phyloP scores from a whole-genome alignment of 2,329 filamentous ascomycete genomes.

The Thermothelomyces thermophilus region DNA sequence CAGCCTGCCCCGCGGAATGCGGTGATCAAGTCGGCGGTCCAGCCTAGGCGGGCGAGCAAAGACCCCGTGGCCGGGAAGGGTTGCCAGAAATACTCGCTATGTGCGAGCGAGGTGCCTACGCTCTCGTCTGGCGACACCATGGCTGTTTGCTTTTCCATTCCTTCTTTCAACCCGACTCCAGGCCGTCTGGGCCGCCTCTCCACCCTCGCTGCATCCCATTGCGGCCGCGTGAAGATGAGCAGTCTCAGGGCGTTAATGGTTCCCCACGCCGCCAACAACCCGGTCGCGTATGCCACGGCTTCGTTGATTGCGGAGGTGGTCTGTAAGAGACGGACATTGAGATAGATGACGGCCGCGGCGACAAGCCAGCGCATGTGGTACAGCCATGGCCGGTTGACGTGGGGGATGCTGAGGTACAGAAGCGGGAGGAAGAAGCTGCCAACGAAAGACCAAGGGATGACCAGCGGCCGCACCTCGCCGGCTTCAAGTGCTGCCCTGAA shows the following conservation, averaged over 20 bases:
- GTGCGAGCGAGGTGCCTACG: conserved; percentile 23
- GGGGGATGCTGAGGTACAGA: conserved; percentile 51
- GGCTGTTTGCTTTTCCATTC: not conserved
- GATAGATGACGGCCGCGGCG: conserved; percentile 36
- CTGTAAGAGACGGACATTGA: conserved; percentile 41
- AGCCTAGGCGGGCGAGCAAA: conserved; percentile 45
- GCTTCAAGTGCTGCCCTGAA: conserved; percentile 32
- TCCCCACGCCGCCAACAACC: conserved; percentile 45
- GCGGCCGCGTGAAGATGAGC: conserved; percentile 49
- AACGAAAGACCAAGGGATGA: conserved; percentile 47
- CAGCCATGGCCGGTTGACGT: conserved; percentile 44
- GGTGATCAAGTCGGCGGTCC: conserved; percentile 49
- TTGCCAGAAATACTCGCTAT: conserved; percentile 54
- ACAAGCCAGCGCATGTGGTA: conserved; percentile 46
- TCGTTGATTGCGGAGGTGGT: conserved; percentile 44
- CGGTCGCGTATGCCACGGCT: conserved; percentile 44
- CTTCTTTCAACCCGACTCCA: not conserved
- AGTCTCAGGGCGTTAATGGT: conserved; percentile 43
- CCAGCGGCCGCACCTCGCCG: conserved; percentile 34
- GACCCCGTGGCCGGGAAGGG: conserved; percentile 46
- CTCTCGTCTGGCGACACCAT: conserved; percentile 22
- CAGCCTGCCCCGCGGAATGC: conserved; percentile 50
- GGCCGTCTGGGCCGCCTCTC: conserved; percentile 29
- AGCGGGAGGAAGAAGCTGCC: conserved; percentile 43
- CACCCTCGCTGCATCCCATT: conserved; percentile 50